phyloP scores from a whole-genome alignment of 2,329 filamentous ascomycete genomes.

The Didymella pomorum region DNA sequence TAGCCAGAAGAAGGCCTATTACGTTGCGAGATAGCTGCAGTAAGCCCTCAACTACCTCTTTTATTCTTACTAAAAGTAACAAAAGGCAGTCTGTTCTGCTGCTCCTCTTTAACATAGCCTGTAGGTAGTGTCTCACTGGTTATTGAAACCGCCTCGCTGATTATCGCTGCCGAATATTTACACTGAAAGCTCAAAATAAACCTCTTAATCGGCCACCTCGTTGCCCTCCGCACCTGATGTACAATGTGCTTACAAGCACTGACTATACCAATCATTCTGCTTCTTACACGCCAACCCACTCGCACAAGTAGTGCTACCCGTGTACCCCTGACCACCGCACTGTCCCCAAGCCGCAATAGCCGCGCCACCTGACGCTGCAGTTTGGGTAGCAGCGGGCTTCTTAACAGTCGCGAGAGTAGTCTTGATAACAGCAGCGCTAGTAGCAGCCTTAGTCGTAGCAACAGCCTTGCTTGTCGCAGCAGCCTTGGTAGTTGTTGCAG shows the following conservation, averaged over 20 bases:
- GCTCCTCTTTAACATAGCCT: no score
- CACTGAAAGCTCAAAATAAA: neutral
- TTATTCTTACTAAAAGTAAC: no score
- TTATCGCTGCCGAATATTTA: neutral
- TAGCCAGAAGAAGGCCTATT: no score
- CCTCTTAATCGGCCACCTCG: no score
- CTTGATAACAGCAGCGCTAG: constrained; percentile 18
- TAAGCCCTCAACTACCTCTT: no score
- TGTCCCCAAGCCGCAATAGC: constrained; percentile 50
- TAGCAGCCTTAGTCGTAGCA: constrained; percentile 2
- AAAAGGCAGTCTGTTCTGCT: no score
- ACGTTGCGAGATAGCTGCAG: no score
- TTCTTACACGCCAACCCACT: constrained; percentile 51
- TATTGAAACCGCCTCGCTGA: no score
- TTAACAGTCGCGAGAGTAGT: constrained; percentile 37
- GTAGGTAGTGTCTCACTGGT: no score
- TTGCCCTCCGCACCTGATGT: no score
- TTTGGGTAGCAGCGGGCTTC: constrained; percentile 26
- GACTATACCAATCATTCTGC: constrained; percentile 56
- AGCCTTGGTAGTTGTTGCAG: neutral
- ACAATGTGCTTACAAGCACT: constrained; percentile 46
- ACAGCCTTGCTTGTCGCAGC: neutral
- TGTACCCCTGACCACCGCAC: constrained; percentile 55
- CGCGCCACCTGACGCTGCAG: constrained; percentile 18
- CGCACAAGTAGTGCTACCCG: constrained; percentile 51